Conservation (phyloP, 805 yeast species). For the Komagataella mondaviorum region DNA sequence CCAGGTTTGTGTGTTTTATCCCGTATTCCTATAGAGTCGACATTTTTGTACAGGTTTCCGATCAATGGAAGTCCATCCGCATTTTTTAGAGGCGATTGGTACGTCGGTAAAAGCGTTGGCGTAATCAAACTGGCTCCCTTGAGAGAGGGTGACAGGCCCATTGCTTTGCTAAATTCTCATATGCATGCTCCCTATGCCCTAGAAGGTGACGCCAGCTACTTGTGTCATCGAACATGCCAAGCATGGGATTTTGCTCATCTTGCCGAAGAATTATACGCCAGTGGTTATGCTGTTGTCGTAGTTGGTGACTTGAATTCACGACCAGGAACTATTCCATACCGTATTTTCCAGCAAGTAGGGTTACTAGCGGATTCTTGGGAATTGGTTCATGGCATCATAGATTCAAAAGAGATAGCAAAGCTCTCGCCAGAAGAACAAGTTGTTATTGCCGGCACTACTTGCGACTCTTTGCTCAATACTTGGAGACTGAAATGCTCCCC, state of each 20-base stretch:
- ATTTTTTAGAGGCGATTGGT: conserved; percentile 92
- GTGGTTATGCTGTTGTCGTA: conserved; percentile 77
- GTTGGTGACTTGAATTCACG: conserved; percentile 90
- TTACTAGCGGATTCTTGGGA: conserved; percentile 78
- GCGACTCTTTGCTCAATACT: conserved; percentile 78
- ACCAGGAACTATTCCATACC: conserved; percentile 77
- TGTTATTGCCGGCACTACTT: conserved; percentile 66
- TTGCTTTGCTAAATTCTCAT: conserved; percentile 82
- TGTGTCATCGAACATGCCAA: conserved; percentile 84
- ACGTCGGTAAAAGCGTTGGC: conserved; percentile 83
- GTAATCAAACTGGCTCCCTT: conserved; percentile 53
- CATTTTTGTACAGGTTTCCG: conserved; percentile 76
- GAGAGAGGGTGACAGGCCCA: conserved; percentile 28
- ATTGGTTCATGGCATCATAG: conserved; percentile 37
- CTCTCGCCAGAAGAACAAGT: conserved; percentile 53
- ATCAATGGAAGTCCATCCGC: conserved; percentile 93
- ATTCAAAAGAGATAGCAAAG: conserved; percentile 24
- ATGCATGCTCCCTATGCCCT: conserved; percentile 93
- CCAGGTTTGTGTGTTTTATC: conserved; percentile 87
- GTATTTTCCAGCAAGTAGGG: conserved; percentile 56
- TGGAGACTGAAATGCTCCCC: conserved; percentile 53
- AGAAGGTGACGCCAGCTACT: conserved; percentile 78
- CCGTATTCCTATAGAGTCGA: conserved; percentile 66
- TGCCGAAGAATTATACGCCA: conserved; percentile 42
- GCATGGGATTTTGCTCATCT: conserved; percentile 88